Percentiles rank a stretch among this genome's conserved stretches.
phyloP scores from a whole-genome alignment of 306 rosid species.

The Castanea crenata region DNA sequence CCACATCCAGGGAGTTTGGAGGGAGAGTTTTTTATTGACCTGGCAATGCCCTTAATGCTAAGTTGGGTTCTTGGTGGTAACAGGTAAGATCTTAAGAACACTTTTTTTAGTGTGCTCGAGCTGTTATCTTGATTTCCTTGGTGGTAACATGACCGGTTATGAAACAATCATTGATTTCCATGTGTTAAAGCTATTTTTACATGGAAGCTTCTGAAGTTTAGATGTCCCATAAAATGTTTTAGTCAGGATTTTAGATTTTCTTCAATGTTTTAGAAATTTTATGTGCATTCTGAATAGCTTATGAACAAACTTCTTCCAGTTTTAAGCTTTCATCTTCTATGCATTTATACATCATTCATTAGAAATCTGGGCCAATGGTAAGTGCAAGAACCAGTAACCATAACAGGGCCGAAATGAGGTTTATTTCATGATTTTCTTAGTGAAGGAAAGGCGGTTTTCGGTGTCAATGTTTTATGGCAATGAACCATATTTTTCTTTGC shows the following conservation, averaged over 20 bases:
- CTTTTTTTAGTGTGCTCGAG: slow-evolving; percentile 14
- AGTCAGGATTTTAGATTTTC: not conserved
- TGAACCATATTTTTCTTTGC: slow-evolving; percentile 28
- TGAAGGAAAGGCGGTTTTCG: not conserved
- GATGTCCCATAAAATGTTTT: not conserved
- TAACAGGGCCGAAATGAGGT: not conserved
- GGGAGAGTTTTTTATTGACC: slow-evolving; percentile 75
- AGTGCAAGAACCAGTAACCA: not conserved
- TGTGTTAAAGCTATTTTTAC: not conserved
- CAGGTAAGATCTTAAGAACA: slow-evolving; percentile 48
- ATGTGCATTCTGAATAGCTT: not conserved
- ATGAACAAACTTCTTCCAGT: not conserved
- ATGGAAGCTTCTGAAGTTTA: not conserved
- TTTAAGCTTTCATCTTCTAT: slow-evolving; percentile 1
- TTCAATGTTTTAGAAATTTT: not conserved
- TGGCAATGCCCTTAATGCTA: slow-evolving; percentile 86
- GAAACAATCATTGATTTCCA: not conserved
- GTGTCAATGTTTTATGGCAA: not conserved
- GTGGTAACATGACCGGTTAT: not conserved
- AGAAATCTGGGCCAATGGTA: slow-evolving; percentile 21
- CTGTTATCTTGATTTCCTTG: slow-evolving; percentile 10
- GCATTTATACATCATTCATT: slow-evolving; percentile 4
- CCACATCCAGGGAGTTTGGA: slow-evolving; percentile 97
- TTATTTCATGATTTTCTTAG: slow-evolving; percentile 5
- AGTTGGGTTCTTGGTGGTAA: slow-evolving; percentile 97